Conservation (phyloP, 371 early-diverging fungal species). For the Zychaea mexicana region DNA sequence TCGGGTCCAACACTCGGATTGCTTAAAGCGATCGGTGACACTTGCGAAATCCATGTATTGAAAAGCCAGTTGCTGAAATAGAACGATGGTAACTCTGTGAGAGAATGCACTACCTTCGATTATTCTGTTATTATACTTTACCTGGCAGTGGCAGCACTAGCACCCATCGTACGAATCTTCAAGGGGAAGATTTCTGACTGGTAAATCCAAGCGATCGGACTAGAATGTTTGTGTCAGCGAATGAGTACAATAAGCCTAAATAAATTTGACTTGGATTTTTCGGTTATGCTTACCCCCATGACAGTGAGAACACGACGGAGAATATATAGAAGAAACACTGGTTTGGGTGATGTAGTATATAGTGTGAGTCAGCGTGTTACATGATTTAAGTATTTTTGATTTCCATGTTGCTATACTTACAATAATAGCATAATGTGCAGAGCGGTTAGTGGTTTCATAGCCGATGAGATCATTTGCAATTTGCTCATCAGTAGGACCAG, state of each 20-base stretch:
- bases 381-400: not conserved
- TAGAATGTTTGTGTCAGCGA: not conserved
- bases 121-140: not conserved
- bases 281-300: constrained; percentile 40
- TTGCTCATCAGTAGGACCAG: constrained; percentile 16
- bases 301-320: constrained; percentile 26
- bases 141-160: constrained; percentile 46
- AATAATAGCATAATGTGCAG: constrained; percentile 37
- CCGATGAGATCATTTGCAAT: constrained; percentile 22
- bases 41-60: constrained; percentile 51
- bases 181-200: constrained; percentile 56
- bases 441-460: constrained; percentile 7
- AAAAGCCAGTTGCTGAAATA: constrained; percentile 48
- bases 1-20: constrained; percentile 39
- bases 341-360: not conserved
- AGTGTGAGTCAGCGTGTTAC: not conserved
- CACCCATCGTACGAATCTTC: constrained; percentile 29
- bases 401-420: constrained; percentile 17
- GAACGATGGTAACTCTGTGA: not conserved
- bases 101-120: not conserved
- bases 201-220: constrained; percentile 45
- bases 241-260: constrained; percentile 23
- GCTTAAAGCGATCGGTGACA: constrained; percentile 28
- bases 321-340: constrained; percentile 12
- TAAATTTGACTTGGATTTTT: constrained; percentile 9